Base-by-base conservation (phyloP, 2,329 filamentous ascomycete species). In the Penicillium glabrum region DNA sequence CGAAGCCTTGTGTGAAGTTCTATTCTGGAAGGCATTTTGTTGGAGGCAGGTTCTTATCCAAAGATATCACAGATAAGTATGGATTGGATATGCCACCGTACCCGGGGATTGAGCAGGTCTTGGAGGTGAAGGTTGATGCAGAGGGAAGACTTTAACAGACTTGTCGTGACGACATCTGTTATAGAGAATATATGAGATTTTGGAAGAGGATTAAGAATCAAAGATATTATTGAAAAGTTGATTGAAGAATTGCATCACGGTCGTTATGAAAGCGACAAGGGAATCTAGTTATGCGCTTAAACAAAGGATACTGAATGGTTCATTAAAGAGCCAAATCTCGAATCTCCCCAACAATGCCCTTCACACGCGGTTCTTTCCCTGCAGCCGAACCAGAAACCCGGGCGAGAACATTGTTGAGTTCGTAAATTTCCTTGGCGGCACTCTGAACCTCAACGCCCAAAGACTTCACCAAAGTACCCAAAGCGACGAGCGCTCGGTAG, bases 21-120 rank as follows among this genome's bases (percentile, higher is more conserved):
- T 99, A 96, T 74, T 86, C 80, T 61, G 95, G 93, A 0, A 85
- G 90, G 46, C 95, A 99, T 79, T 99, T 98, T 69, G 75, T 99
- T 54, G 95, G 95, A 8, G 95, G 95, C 53, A 82, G 91, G 83
- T 99, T 99, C 69, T 82, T 99, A 69, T 86, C 89, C 21, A 85
- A 86, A 52, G 81, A 82, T 51, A 86, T 97, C 67, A 89, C 91
- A 33, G 84, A 89, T 66, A 97, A 95, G 77, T 99, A 96, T 77
- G 85, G 86, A 46, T 82, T 99, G 60, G 89, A 95, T 66, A 73
- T 96, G 52, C 93, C 93, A 5, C 77, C 84, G 61, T 99, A 97
- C 75, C 81, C 89, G 66, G 95, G 93, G 0, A 77, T 95, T 63
- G 93, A 98, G 74, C 95, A 98, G 76, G 81, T 97, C 64, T 88